phyloP scores from a whole-genome alignment of 75 land plant genomes.

The Pinus albicaulis region DNA sequence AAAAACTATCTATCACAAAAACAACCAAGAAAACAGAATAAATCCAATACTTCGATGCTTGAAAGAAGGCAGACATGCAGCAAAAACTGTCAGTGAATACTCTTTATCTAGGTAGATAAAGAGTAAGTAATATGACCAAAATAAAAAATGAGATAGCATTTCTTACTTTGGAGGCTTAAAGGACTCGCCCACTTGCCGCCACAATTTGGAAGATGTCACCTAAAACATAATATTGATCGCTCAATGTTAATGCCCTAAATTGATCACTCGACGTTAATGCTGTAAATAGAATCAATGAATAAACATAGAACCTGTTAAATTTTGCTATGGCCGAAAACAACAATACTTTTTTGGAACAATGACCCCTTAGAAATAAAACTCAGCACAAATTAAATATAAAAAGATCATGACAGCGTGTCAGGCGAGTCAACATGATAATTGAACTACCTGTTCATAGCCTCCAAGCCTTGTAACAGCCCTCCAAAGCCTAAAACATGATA shows the following conservation, averaged over 20 bases:
- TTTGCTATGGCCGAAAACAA: neutral
- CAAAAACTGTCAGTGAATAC: neutral
- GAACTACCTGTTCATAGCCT: conserved; percentile 79
- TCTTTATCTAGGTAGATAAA: neutral
- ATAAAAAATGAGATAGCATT: neutral
- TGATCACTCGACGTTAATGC: neutral
- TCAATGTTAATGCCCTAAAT: neutral
- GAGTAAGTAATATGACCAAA: neutral
- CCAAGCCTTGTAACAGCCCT: conserved; percentile 79
- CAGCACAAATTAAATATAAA: neutral
- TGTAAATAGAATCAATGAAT: neutral
- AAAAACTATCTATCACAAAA: too few species aligned
- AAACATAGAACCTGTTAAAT: neutral
- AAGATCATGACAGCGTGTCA: neutral
- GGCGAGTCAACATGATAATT: neutral
- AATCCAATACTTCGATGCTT: neutral
- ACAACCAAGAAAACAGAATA: neutral
- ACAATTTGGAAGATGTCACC: conserved; percentile 85
- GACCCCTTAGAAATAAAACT: neutral
- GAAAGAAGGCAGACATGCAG: conserved; percentile 2
- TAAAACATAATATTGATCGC: conserved; percentile 13
- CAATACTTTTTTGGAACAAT: neutral
- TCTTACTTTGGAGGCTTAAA: conserved; percentile 94
- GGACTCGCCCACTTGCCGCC: conserved; percentile 96
- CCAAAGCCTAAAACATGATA: conserved; percentile 65